Evolutionary conservation across 78 protist genomes (phyloP), one percentile per base, ranked within the genome.

Genomic region (slime mould (Dictyostelium discoideum)): DNA sequence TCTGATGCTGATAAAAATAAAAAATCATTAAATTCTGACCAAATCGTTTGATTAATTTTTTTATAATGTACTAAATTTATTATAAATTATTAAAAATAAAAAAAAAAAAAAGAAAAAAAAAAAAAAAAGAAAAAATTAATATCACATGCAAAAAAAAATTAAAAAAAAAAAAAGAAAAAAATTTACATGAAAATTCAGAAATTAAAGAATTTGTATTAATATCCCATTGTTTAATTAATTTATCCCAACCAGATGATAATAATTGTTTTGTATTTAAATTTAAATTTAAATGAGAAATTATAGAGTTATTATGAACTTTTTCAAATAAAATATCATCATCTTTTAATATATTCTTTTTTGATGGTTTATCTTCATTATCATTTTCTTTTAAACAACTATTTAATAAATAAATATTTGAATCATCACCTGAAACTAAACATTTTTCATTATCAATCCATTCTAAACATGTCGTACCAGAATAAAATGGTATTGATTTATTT

Each of bases 1-100:
- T 74, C 81, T 74, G 81, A 74, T 18, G 11, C 81, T 37, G 81
- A 74, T 74, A 74, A 74, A 74, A 74, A 74, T 74, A 74, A 5
- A 74, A 29, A 16, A 16, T 74, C 46, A 37, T 26, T 37, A 37
- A 16, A 37, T 74, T 74, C 40, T 74, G 81, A 74, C 81, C 81
- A 74, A 26, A 74, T 37, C 5, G 81, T 29, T 37, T 37, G 40
- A 74, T 74, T 74, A 16, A 74, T 44, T 14, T 74, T 74, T 74
- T 74, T 74, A 74, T 74, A 74, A 32, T 74, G 81, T 37, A 74
- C 81, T 74, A 32, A 16, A 29, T 16, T 20, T 20, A 60, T 54
- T 8, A 16, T 8, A 16, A 54, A 54, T 54, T 54, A 54, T 32
- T 32, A 10, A 46, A 10, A 46, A 46, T 10, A 9, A 63, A 9